Base-by-base conservation (phyloP, 495 filamentous ascomycete genomes). In the Hamigera avellanea region DNA sequence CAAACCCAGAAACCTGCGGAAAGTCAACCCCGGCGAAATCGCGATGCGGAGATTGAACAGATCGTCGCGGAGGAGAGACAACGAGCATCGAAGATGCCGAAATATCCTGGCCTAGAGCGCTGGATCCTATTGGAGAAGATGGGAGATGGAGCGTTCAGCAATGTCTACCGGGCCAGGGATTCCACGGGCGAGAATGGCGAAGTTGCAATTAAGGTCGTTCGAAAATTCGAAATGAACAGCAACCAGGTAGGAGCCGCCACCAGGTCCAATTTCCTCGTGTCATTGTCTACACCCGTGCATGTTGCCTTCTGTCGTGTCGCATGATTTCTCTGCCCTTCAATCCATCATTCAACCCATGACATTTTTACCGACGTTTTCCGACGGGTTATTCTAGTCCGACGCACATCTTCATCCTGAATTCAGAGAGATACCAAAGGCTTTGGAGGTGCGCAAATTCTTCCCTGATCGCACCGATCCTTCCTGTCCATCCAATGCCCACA, bases 101-200 rank as follows among this genome's bases (percentile, higher is more conserved):
- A 64, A 43, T 96, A 98, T 50, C 89, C 91, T 4, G 88, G 88
- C 25, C 62, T 98, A 15, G 93, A 96, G 40, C 70, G 91, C 45
- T 98, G 82, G 80, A 76, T 81, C 36, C 57, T 98, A 28, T 5
- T 93, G 26, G 88, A 96, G 59, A 98, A 98, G 70, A 98, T 98
- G 91, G 91, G 91, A 36, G 91, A 98, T 48, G 91, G 91, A 35
- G 91, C 91, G 29, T 98, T 98, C 70, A 95, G 89, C 68, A 98
- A 98, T 43, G 91, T 98, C 37, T 98, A 95, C 56, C 77, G 84
- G 2, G 91, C 93, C 13, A 69, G 67, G 40, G 93, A 98, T 57
- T 68, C 64, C 21, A 66, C 61, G 3, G 78, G 79, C 14, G 64
- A 80, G 35, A 70, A 70, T 27, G 78, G 75, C 28, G 83, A 98